These are phyloP conservation scores for Eucalyptus rudis DNA, from an alignment of 345 rosid genomes.

Conservation along the genomic window DNA sequence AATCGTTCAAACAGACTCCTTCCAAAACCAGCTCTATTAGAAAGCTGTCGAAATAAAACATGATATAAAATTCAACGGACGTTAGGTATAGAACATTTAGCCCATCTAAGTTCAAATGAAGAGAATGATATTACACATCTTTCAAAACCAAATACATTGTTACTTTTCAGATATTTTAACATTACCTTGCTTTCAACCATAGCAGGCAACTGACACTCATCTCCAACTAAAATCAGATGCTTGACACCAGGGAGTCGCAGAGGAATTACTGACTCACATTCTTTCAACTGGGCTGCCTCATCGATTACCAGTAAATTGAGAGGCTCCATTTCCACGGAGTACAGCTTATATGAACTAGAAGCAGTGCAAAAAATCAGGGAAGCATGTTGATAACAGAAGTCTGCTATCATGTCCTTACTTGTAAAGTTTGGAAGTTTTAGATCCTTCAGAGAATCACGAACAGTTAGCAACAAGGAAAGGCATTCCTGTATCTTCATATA, in stretches of 20 bases:
- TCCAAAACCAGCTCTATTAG: conserved; percentile 24
- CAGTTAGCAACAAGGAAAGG: background rate
- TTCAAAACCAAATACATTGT: background rate
- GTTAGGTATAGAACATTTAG: background rate
- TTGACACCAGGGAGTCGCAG: too few species aligned
- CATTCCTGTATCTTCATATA: background rate
- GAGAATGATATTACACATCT: background rate
- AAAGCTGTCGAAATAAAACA: conserved; percentile 7
- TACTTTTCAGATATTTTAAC: background rate
- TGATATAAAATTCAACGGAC: background rate
- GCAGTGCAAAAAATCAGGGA: conserved; percentile 24
- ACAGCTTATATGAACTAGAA: too few species aligned
- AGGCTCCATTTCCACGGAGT: too few species aligned
- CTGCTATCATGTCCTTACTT: background rate
- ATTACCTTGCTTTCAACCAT: conserved; percentile 31
- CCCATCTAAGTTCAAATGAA: background rate
- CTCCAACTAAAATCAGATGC: too few species aligned
- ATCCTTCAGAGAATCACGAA: background rate
- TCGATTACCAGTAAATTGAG: too few species aligned
- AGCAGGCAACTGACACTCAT: background rate
- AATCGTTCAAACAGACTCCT: conserved; percentile 66
- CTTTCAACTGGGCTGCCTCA: too few species aligned
- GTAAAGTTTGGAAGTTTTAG: conserved; percentile 11
- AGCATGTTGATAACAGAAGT: conserved; percentile 23
- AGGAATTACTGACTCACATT: too few species aligned